phyloP scores from a whole-genome alignment of 441 rosid species.

The Theobroma grandiflorum region DNA sequence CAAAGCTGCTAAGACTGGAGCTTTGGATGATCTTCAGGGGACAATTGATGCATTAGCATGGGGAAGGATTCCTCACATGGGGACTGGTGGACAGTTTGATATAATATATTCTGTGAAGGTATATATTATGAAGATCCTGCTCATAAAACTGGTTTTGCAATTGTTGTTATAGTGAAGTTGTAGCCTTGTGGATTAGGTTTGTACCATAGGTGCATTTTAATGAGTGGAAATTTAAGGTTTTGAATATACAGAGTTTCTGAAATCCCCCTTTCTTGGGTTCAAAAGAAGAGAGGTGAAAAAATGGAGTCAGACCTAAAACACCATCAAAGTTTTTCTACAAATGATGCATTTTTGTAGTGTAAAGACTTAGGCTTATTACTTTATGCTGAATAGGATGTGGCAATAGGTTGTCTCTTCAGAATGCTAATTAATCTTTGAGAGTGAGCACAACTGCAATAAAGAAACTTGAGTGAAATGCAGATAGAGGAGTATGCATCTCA shows the following conservation, averaged over 20 bases:
- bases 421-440: neutral
- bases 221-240: neutral
- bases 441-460: neutral
- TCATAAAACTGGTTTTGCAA: neutral
- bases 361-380: neutral
- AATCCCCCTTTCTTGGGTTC: neutral
- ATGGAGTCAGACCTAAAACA: neutral
- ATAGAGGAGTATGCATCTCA: constrained; percentile 1
- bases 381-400: neutral
- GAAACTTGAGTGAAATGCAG: neutral
- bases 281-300: neutral
- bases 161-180: neutral
- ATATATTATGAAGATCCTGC: constrained; percentile 28
- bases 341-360: neutral
- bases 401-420: neutral
- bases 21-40: constrained; percentile 80
- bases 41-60: constrained; percentile 87
- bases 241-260: neutral
- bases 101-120: constrained; percentile 75
- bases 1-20: constrained; percentile 91
- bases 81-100: constrained; percentile 88
- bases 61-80: constrained; percentile 82
- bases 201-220: neutral
- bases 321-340: neutral
- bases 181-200: constrained; percentile 3